Evolutionary conservation across 2,329 filamentous ascomycete species (phyloP).

Genomic region (Cladosporium halotolerans): DNA sequence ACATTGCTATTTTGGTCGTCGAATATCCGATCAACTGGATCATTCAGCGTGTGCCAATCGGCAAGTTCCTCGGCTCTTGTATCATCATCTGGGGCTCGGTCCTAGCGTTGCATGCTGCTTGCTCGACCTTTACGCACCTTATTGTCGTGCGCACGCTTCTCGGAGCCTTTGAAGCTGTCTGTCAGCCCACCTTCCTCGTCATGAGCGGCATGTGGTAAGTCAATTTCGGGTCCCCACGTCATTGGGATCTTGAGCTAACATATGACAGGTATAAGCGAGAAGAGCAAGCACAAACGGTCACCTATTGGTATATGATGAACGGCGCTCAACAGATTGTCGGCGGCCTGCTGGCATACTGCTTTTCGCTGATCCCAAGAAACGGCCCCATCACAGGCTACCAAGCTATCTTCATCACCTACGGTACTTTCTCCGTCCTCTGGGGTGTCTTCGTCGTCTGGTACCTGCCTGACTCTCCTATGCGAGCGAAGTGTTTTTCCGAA

Average conservation of each 20-base stretch:
- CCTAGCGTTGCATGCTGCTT: slow-evolving; percentile 56
- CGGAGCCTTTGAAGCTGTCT: slow-evolving; percentile 65
- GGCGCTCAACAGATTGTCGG: slow-evolving; percentile 58
- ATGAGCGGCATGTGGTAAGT: slow-evolving; percentile 58
- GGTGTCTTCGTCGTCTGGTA: slow-evolving; percentile 58
- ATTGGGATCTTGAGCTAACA: background rate
- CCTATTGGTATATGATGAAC: slow-evolving; percentile 53
- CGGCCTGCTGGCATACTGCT: slow-evolving; percentile 57
- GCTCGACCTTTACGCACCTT: slow-evolving; percentile 54
- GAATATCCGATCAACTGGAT: slow-evolving; percentile 65
- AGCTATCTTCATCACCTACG: slow-evolving; percentile 61
- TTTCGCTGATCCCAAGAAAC: slow-evolving; percentile 28
- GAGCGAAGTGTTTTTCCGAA: slow-evolving; percentile 62
- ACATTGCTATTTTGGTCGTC: slow-evolving; percentile 63
- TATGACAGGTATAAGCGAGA: slow-evolving; percentile 51
- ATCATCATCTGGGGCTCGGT: slow-evolving; percentile 59
- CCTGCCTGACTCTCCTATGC: slow-evolving; percentile 66
- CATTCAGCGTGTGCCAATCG: slow-evolving; percentile 54
- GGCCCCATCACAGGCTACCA: slow-evolving; percentile 50
- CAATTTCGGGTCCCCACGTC: background rate
- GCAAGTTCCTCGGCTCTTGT: slow-evolving; percentile 56
- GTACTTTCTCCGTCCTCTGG: slow-evolving; percentile 56
- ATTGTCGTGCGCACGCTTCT: slow-evolving; percentile 58
- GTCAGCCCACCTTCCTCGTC: slow-evolving; percentile 62
- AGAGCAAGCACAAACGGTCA: slow-evolving; percentile 61